These are phyloP conservation scores for Tolypocladium ophioglossoides DNA, from an alignment of 2,329 filamentous ascomycete genomes.

Conservation along the genomic window DNA sequence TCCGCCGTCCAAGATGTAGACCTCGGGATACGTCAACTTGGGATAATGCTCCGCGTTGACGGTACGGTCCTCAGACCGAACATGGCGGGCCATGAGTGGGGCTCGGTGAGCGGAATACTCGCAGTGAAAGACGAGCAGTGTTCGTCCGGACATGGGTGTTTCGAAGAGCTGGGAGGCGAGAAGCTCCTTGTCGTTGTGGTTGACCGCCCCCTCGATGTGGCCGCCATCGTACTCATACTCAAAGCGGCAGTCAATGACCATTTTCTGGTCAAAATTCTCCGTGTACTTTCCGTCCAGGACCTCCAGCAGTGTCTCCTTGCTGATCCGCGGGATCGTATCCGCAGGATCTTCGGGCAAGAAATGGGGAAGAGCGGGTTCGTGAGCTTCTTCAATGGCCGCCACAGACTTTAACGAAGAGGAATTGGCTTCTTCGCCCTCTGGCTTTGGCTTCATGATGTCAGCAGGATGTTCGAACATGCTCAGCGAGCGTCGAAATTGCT, in stretches of 20 bases:
- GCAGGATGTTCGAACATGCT: conserved; percentile 96
- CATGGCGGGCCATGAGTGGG: conserved; percentile 88
- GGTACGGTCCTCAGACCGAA: conserved; percentile 79
- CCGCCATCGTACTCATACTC: conserved; percentile 98
- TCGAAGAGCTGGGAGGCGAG: conserved; percentile 72
- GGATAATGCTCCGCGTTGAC: conserved; percentile 83
- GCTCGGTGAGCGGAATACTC: conserved; percentile 97
- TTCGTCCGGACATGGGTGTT: conserved; percentile 54
- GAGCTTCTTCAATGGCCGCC: conserved; percentile 72
- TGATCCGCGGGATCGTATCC: conserved; percentile 83
- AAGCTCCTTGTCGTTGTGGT: conserved; percentile 93
- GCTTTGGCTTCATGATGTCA: conserved; percentile 75
- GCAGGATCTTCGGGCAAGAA: conserved; percentile 70
- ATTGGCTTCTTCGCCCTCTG: conserved; percentile 41
- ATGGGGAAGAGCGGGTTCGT: conserved; percentile 69
- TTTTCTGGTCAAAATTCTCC: conserved; percentile 64
- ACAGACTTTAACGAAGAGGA: conserved; percentile 52
- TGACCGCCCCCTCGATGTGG: conserved; percentile 86
- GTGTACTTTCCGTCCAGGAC: conserved; percentile 79
- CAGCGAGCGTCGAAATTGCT: conserved; percentile 81
- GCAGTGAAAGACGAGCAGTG: conserved; percentile 88
- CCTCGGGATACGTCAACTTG: conserved; percentile 83
- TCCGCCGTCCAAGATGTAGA: conserved; percentile 93
- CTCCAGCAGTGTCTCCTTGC: conserved; percentile 69
- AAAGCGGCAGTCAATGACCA: conserved; percentile 93